phyloP scores from a whole-genome alignment of 768 basidiomycete species.

The Chalciporus piperatus region DNA sequence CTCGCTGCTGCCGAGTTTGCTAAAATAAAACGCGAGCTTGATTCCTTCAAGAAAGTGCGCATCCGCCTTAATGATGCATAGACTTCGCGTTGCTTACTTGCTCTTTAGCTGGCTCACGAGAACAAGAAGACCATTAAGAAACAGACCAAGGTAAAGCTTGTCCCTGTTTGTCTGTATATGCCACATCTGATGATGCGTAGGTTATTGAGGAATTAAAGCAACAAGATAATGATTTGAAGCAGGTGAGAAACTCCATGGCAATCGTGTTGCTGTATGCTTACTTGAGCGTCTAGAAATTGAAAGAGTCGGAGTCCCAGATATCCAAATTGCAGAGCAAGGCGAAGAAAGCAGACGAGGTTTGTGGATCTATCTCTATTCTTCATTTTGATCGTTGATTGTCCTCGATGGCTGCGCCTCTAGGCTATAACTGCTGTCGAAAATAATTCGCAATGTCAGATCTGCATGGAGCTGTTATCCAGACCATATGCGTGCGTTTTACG shows the following conservation, averaged over 20 bases:
- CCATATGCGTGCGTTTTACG: conserved; percentile 59
- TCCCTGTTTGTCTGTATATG: neutral
- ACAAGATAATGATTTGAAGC: conserved; percentile 37
- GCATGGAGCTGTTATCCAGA: conserved; percentile 63
- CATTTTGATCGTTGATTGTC: neutral
- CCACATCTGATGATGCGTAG: conserved; percentile 31
- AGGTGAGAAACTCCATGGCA: conserved; percentile 29
- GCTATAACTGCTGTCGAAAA: conserved; percentile 54
- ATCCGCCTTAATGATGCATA: neutral
- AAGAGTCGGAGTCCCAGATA: conserved; percentile 46
- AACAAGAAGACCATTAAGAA: conserved; percentile 51
- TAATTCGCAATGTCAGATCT: conserved; percentile 71
- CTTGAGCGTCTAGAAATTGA: conserved; percentile 34
- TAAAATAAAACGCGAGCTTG: conserved; percentile 57
- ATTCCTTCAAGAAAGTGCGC: conserved; percentile 46
- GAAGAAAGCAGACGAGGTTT: conserved; percentile 58
- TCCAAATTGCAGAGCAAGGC: conserved; percentile 44
- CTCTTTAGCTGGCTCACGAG: conserved; percentile 37
- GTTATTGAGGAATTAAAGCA: conserved; percentile 51
- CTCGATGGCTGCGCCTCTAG: conserved; percentile 30
- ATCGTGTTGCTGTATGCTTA: neutral
- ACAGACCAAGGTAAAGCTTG: conserved; percentile 51
- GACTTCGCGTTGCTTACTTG: conserved; percentile 3
- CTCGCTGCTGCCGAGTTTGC: conserved; percentile 48
- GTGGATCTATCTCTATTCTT: conserved; percentile 5